These are phyloP conservation scores for Hordeum vulgare DNA, from an alignment of 176 grass and related monocot species.

Conservation along the genomic window DNA sequence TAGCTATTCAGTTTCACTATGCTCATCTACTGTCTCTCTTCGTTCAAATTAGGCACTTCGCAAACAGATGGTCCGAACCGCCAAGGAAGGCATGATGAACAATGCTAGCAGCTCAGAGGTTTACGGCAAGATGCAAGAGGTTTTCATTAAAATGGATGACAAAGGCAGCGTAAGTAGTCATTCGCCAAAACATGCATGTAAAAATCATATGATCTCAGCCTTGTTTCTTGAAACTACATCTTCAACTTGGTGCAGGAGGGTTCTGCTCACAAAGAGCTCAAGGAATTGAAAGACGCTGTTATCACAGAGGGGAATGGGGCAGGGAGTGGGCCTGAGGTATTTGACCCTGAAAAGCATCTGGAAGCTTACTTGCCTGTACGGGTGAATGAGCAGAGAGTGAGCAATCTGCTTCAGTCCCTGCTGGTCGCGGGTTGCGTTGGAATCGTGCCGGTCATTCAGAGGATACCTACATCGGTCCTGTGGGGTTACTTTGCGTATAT, in stretches of 20 bases:
- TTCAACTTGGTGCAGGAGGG: conserved; percentile 30
- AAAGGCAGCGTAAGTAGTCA: conserved; percentile 34
- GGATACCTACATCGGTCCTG: conserved; percentile 79
- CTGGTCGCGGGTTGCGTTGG: conserved; percentile 64
- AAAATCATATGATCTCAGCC: neutral
- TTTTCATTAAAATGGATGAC: conserved; percentile 68
- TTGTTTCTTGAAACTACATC: conserved; percentile 7
- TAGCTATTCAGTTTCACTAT: conserved; percentile 16
- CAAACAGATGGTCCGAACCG: conserved; percentile 77
- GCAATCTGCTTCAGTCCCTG: conserved; percentile 83
- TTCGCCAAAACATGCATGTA: neutral
- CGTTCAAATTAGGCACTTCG: conserved; percentile 45
- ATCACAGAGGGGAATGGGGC: conserved; percentile 26
- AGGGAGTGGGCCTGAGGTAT: conserved; percentile 29
- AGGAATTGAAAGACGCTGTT: conserved; percentile 64
- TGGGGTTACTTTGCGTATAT: conserved; percentile 97
- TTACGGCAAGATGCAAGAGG: conserved; percentile 76
- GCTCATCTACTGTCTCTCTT: neutral
- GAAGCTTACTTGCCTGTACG: conserved; percentile 74
- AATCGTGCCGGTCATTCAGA: conserved; percentile 64
- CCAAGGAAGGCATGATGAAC: conserved; percentile 62
- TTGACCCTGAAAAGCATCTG: conserved; percentile 83
- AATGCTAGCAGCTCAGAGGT: conserved; percentile 67
- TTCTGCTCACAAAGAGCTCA: conserved; percentile 52
- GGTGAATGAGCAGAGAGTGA: conserved; percentile 83